These are phyloP conservation scores for Annulohypoxylon nitens DNA, from an alignment of 495 filamentous ascomycete genomes.

Conservation along the genomic window DNA sequence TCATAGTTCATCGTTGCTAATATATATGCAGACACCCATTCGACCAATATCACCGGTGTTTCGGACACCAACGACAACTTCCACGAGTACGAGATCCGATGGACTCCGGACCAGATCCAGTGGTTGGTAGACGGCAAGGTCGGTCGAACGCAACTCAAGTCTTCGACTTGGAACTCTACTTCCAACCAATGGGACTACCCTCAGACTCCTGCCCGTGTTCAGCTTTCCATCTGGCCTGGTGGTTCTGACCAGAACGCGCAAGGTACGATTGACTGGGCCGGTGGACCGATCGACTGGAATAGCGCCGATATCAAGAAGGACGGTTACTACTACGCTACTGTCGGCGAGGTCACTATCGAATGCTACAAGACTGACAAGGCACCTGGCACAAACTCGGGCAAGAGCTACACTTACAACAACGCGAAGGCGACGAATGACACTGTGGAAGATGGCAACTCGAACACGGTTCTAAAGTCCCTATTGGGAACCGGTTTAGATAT, in stretches of 20 bases:
- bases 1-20: constrained; percentile 40
- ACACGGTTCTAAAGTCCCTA: constrained; percentile 83
- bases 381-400: constrained; percentile 70
- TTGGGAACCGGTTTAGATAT: constrained; percentile 82
- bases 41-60: constrained; percentile 73
- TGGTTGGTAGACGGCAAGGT: constrained; percentile 88
- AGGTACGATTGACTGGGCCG: constrained; percentile 93
- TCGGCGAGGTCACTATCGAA: constrained; percentile 80
- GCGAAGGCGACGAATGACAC: constrained; percentile 76
- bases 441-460: constrained; percentile 78
- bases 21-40: constrained; percentile 72
- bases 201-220: constrained; percentile 92
- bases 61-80: constrained; percentile 80
- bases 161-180: constrained; percentile 86
- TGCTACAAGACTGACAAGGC: constrained; percentile 81
- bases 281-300: constrained; percentile 90
- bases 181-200: constrained; percentile 87
- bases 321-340: constrained; percentile 90
- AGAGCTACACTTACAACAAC: constrained; percentile 82
- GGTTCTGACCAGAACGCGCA: constrained; percentile 80
- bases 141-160: constrained; percentile 78
- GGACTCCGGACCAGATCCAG: constrained; percentile 84
- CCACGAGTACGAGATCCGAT: constrained; percentile 94
- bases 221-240: constrained; percentile 96
- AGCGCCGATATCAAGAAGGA: constrained; percentile 80